These are phyloP conservation scores for Pseudogymnoascus sp. DNA, from an alignment of 2,329 filamentous ascomycete genomes.

Conservation along the genomic window DNA sequence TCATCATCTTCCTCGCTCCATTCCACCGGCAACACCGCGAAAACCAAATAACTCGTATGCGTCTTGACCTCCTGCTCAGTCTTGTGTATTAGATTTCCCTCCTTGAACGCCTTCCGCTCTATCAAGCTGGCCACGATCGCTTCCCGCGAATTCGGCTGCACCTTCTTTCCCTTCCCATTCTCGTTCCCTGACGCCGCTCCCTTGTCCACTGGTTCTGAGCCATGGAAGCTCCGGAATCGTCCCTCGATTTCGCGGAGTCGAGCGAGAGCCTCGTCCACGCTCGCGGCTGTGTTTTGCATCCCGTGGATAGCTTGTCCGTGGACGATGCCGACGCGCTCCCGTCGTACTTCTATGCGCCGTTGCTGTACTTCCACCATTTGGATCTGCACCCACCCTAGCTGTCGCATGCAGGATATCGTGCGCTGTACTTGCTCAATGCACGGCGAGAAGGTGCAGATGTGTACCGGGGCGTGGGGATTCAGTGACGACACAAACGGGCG, in stretches of 20 bases:
- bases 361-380: slow-evolving; percentile 86
- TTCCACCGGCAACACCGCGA: slow-evolving; percentile 76
- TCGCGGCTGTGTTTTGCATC: slow-evolving; percentile 49
- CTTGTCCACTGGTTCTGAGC: slow-evolving; percentile 22
- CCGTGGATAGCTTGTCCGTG: slow-evolving; percentile 46
- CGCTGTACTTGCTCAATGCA: slow-evolving; percentile 93
- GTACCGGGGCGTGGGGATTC: slow-evolving; percentile 59
- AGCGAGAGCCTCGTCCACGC: slow-evolving; percentile 69
- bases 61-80: slow-evolving; percentile 86
- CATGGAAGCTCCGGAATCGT: slow-evolving; percentile 57
- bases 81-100: slow-evolving; percentile 70
- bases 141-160: slow-evolving; percentile 26
- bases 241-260: slow-evolving; percentile 66
- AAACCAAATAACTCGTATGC: slow-evolving; percentile 94
- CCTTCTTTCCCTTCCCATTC: slow-evolving; percentile 25
- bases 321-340: slow-evolving; percentile 69
- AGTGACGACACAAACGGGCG: slow-evolving; percentile 50
- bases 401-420: slow-evolving; percentile 72
- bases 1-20: slow-evolving; percentile 81
- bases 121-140: slow-evolving; percentile 28
- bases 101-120: slow-evolving; percentile 54
- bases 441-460: slow-evolving; percentile 90
- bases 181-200: slow-evolving; percentile 23
- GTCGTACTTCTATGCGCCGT: slow-evolving; percentile 67
- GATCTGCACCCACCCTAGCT: slow-evolving; percentile 81